Percentiles rank a stretch among this genome's conserved stretches.
Conservation (phyloP, 192 early-diverging fungal species). For the Coemansia sp. region DNA sequence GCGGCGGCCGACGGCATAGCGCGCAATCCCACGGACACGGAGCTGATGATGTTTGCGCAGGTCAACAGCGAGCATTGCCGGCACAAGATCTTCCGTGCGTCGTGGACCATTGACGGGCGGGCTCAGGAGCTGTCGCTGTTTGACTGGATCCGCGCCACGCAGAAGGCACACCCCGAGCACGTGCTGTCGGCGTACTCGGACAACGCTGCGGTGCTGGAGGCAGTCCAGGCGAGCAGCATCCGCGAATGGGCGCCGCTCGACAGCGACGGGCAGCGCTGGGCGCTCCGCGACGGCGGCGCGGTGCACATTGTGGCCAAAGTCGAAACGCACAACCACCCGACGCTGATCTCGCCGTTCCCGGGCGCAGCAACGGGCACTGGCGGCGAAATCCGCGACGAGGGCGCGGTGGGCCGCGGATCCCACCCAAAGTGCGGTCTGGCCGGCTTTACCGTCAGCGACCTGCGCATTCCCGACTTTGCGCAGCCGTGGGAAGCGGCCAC, state of each 20-base stretch:
- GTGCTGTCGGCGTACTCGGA: slow-evolving; percentile 97
- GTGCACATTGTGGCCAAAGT: slow-evolving; percentile 95
- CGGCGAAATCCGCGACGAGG: slow-evolving; percentile 99
- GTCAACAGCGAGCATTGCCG: slow-evolving; percentile 99
- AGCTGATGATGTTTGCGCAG: slow-evolving; percentile 99
- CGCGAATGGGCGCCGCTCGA: slow-evolving; percentile 41
- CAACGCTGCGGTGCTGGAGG: slow-evolving; percentile 93
- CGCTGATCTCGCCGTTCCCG: slow-evolving; percentile 96
- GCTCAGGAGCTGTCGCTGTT: slow-evolving; percentile 82
- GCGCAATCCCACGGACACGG: slow-evolving; percentile 96
- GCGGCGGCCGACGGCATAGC: slow-evolving; percentile 43
- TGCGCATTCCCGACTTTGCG: slow-evolving; percentile 82
- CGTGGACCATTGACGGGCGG: slow-evolving; percentile 93
- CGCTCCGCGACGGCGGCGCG: slow-evolving; percentile 21
- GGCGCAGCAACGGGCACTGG: slow-evolving; percentile 98
- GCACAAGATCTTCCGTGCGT: slow-evolving; percentile 99
- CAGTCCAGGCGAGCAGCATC: slow-evolving; percentile 25
- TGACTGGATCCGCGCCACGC: slow-evolving; percentile 95
- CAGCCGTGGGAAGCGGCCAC: slow-evolving; percentile 89
- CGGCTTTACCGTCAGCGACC: slow-evolving; percentile 94
- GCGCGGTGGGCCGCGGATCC: slow-evolving; percentile 93
- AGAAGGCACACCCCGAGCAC: slow-evolving; percentile 72
- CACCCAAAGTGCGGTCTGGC: slow-evolving; percentile 93
- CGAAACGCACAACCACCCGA: slow-evolving; percentile 99
- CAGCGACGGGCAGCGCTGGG: slow-evolving; percentile 21